phyloP scores from a whole-genome alignment of 164 flowering plant species.

The Stephania yunnanensis region DNA sequence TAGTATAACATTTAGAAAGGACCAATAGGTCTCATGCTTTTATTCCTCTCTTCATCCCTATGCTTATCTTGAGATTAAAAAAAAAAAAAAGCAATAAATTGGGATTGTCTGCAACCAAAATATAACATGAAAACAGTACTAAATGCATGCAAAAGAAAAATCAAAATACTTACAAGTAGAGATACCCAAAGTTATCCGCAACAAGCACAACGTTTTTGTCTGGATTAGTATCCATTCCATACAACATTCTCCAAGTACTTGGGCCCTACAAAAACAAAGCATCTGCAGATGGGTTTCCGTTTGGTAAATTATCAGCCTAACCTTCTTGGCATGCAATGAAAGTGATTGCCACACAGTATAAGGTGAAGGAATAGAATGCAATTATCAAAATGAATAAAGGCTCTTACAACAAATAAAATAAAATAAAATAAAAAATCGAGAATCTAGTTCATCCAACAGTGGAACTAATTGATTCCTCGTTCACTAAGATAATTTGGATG shows the following conservation, averaged over 20 bases:
- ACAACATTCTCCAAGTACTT: slow-evolving; percentile 85
- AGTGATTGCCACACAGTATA: too few species aligned
- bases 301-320: too few species aligned
- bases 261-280: slow-evolving; percentile 46
- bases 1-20: neutral
- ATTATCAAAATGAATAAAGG: too few species aligned
- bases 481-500: neutral
- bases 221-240: slow-evolving; percentile 77
- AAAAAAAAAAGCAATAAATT: neutral
- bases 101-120: neutral
- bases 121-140: neutral
- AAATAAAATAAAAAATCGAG: too few species aligned
- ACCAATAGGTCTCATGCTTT: neutral
- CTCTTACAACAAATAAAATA: too few species aligned
- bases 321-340: slow-evolving; percentile 1
- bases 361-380: too few species aligned
- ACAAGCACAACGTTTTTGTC: slow-evolving; percentile 72
- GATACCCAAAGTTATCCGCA: slow-evolving; percentile 85
- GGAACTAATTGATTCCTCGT: too few species aligned
- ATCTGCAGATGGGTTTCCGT: neutral
- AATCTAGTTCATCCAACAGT: neutral
- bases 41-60: neutral
- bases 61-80: neutral
- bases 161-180: slow-evolving; percentile 52
- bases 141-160: neutral